These are phyloP conservation scores for Ilyonectria sp. DNA, from an alignment of 2,329 filamentous ascomycete genomes.

Conservation along the genomic window DNA sequence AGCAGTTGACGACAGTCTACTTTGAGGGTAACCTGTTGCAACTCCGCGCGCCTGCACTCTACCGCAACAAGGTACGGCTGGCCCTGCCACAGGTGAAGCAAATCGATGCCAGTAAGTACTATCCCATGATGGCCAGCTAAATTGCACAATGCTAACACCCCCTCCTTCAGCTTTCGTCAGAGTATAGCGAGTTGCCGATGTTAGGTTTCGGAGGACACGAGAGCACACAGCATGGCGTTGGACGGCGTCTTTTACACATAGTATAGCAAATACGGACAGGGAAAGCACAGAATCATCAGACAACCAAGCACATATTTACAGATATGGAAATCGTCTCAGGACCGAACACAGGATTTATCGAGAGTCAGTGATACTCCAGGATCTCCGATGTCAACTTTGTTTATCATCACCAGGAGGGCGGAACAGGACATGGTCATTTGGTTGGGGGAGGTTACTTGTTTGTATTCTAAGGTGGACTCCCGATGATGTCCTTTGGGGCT, in stretches of 20 bases:
- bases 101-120: constrained; percentile 94
- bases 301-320: constrained; percentile 1
- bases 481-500: constrained; percentile 38
- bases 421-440: background rate
- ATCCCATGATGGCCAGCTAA: background rate
- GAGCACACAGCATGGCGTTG: constrained; percentile 45
- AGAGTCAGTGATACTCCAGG: background rate
- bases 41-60: constrained; percentile 82
- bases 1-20: constrained; percentile 89
- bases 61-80: constrained; percentile 93
- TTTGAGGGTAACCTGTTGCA: constrained; percentile 97
- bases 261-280: constrained; percentile 18
- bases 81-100: constrained; percentile 90
- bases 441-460: constrained; percentile 38
- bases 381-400: background rate
- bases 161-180: constrained; percentile 51
- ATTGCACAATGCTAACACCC: constrained; percentile 10
- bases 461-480: constrained; percentile 44
- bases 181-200: constrained; percentile 37
- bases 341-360: constrained; percentile 5
- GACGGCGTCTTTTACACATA: constrained; percentile 33
- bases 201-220: constrained; percentile 6
- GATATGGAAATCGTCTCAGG: constrained; percentile 26
- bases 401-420: background rate
- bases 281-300: constrained; percentile 16